phyloP scores from a whole-genome alignment of 345 rosid genomes.

The Euclidium syriacum region DNA sequence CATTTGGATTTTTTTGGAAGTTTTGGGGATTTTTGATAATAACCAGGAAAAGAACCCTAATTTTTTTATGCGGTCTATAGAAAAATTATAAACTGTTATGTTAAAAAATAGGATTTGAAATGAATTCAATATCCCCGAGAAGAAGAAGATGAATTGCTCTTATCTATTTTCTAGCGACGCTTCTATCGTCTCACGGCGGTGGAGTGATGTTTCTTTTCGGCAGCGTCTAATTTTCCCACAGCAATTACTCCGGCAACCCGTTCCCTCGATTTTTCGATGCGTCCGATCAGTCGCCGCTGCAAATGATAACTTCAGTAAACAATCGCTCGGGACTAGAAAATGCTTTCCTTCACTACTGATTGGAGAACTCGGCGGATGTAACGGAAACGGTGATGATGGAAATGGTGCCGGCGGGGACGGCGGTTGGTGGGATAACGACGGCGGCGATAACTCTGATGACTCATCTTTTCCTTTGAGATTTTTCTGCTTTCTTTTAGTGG shows the following conservation, averaged over 20 bases:
- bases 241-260: constrained; percentile 12
- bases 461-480: constrained; percentile 18
- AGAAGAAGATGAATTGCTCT: constrained; percentile 29
- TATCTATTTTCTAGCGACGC: constrained; percentile 20
- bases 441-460: constrained; percentile 30
- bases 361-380: not conserved
- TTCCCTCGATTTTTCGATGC: not conserved
- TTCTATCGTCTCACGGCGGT: constrained; percentile 9
- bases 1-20: no score
- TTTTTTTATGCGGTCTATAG: not conserved
- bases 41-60: constrained; percentile 25
- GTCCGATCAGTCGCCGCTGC: constrained; percentile 5
- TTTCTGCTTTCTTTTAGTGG: constrained; percentile 26
- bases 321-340: not conserved
- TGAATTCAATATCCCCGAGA: not conserved
- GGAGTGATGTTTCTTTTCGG: constrained; percentile 3
- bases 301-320: constrained; percentile 4
- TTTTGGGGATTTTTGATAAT: not conserved
- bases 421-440: constrained; percentile 27
- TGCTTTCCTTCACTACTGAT: not conserved
- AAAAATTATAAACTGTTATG: not conserved
- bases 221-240: constrained; percentile 10
- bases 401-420: constrained; percentile 16
- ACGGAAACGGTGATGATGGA: constrained; percentile 20
- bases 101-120: constrained; percentile 4